Percentiles rank a stretch among this genome's conserved stretches.
Conservation (phyloP, 176 grass and related monocot species). For the Rhynchospora breviuscula region DNA sequence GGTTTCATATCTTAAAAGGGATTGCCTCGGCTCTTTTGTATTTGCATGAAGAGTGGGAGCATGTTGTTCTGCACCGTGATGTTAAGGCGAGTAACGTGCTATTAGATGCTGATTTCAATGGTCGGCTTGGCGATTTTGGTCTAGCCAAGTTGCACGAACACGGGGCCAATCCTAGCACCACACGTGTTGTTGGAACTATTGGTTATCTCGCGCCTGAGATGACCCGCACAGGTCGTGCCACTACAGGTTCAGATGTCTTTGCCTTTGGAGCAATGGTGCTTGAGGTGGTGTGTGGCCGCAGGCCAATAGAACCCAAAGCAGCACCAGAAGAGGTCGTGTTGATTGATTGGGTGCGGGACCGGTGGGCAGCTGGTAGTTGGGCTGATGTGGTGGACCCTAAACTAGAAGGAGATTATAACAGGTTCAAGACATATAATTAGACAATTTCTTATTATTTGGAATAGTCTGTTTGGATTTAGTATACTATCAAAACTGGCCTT, state of each 20-base stretch:
- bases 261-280: constrained; percentile 28
- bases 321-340: constrained; percentile 10
- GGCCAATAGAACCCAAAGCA: constrained; percentile 21
- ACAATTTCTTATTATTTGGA: neutral
- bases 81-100: constrained; percentile 39
- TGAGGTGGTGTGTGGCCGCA: constrained; percentile 36
- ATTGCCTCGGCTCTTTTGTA: constrained; percentile 35
- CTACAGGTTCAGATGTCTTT: constrained; percentile 30
- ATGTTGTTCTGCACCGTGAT: constrained; percentile 40
- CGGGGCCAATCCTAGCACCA: constrained; percentile 31
- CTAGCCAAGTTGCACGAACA: constrained; percentile 37
- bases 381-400: constrained; percentile 15
- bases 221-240: constrained; percentile 26
- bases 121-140: constrained; percentile 35
- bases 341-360: constrained; percentile 25
- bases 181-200: constrained; percentile 37
- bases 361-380: constrained; percentile 5
- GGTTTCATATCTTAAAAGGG: constrained; percentile 23
- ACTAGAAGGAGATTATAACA: constrained; percentile 8
- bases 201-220: constrained; percentile 47
- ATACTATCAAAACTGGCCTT: neutral
- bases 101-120: constrained; percentile 25
- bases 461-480: neutral
- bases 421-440: neutral
- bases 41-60: constrained; percentile 38